Evolutionary conservation across 257 asterid species (phyloP).

Genomic region (Haberlea rhodopensis): DNA sequence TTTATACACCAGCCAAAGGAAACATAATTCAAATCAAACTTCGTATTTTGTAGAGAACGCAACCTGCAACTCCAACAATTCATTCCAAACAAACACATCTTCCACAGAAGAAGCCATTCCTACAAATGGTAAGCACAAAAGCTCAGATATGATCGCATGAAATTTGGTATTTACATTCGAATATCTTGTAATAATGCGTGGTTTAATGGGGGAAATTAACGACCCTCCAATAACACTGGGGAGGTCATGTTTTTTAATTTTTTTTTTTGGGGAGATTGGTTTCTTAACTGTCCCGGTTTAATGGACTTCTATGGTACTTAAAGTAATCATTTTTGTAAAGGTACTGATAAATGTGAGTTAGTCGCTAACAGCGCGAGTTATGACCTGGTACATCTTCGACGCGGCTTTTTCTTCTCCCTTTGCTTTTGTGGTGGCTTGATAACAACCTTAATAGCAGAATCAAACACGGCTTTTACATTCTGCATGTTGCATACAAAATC

Average conservation of each 20-base stretch:
- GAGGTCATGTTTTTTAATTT: too few species aligned
- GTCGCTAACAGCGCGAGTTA: neutral
- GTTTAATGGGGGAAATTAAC: too few species aligned
- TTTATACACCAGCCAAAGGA: neutral
- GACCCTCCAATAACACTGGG: too few species aligned
- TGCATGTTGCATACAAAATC: constrained; percentile 31
- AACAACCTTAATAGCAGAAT: constrained; percentile 85
- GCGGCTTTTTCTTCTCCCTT: constrained; percentile 67
- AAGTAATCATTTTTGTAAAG: neutral
- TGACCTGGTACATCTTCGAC: constrained; percentile 61
- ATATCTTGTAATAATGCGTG: neutral
- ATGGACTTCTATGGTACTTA: neutral
- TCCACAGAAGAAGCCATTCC: constrained; percentile 66
- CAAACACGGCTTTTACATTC: constrained; percentile 90
- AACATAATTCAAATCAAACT: neutral
- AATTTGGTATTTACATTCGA: neutral
- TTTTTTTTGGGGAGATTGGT: too few species aligned
- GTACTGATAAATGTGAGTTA: too few species aligned
- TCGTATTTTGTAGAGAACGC: neutral
- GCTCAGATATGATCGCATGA: neutral
- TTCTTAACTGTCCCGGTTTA: too few species aligned
- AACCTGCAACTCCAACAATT: constrained; percentile 7
- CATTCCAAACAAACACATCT: constrained; percentile 42
- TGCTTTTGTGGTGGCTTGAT: constrained; percentile 88
- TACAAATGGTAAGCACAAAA: constrained; percentile 34